These are phyloP conservation scores for Niebla homalea DNA, from an alignment of 495 filamentous ascomycete genomes.

Conservation along the genomic window DNA sequence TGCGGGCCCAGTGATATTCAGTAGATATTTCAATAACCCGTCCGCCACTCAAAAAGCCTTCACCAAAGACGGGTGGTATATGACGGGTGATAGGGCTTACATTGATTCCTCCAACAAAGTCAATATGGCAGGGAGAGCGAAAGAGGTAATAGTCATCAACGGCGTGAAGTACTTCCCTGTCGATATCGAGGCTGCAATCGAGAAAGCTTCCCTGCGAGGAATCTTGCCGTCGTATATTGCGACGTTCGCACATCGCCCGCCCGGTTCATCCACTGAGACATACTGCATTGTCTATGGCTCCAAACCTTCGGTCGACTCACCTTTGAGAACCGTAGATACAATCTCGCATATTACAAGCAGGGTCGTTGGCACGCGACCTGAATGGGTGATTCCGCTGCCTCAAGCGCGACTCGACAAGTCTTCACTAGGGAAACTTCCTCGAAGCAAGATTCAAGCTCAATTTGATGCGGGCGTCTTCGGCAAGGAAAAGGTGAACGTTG, in stretches of 20 bases:
- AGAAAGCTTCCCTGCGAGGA: not conserved
- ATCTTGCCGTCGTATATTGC: not conserved
- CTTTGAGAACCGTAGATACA: not conserved
- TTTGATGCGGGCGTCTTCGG: conserved; percentile 24
- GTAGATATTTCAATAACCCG: conserved; percentile 61
- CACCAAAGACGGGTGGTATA: conserved; percentile 65
- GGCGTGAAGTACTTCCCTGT: conserved; percentile 1
- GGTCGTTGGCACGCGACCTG: not conserved
- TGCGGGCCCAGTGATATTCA: conserved; percentile 52
- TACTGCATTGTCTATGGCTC: not conserved
- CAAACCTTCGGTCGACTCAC: not conserved
- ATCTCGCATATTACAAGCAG: not conserved
- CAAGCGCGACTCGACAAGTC: conserved; percentile 19
- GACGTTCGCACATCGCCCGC: not conserved
- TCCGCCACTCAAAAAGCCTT: conserved; percentile 51
- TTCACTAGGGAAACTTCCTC: conserved; percentile 35
- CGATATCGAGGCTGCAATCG: conserved; percentile 1
- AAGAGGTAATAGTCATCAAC: conserved; percentile 39
- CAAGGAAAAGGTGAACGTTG: not conserved
- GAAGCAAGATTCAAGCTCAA: conserved; percentile 23
- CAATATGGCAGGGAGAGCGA: conserved; percentile 37
- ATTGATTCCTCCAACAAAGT: conserved; percentile 45
- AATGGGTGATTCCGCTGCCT: conserved; percentile 12
- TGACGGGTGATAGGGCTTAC: conserved; percentile 61
- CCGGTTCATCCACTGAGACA: not conserved